Evolutionary conservation across 208 protist genomes (phyloP).

Genomic region (Leptomonas pyrrhocoris): DNA sequence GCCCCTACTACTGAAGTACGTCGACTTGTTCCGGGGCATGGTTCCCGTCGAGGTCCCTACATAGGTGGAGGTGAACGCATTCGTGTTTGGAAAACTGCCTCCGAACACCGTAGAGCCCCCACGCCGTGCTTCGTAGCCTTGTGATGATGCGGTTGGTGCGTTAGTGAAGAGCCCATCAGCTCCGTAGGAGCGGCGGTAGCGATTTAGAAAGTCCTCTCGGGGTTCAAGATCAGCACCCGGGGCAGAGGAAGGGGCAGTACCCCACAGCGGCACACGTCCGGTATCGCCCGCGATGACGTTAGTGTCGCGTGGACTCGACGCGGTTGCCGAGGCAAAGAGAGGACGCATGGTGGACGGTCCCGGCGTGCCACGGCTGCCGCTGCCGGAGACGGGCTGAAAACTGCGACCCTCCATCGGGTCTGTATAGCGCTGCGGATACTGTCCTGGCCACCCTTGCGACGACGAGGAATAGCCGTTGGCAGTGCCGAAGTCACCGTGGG

Average conservation of each 20-base stretch:
- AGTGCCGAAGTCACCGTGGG: neutral
- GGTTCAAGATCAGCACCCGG: neutral
- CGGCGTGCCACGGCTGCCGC: conserved; percentile 8
- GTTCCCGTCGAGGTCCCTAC: conserved; percentile 9
- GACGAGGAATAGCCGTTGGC: neutral
- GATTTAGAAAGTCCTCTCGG: conserved; percentile 4
- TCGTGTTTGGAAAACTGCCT: neutral
- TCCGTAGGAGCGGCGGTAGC: conserved; percentile 3
- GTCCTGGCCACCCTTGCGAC: neutral
- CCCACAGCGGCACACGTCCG: conserved; percentile 6
- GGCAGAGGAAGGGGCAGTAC: neutral
- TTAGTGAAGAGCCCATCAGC: neutral
- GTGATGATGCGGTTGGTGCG: neutral
- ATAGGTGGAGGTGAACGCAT: conserved; percentile 24
- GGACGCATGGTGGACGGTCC: conserved; percentile 24
- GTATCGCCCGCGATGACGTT: conserved; percentile 25
- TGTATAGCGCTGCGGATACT: conserved; percentile 1
- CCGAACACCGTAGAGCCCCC: neutral
- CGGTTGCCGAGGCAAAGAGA: conserved; percentile 28
- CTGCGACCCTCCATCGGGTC: neutral
- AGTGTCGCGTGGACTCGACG: conserved; percentile 14
- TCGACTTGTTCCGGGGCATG: neutral
- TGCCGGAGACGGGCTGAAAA: neutral
- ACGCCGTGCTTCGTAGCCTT: neutral
- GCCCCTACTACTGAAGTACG: neutral